Evolutionary conservation across 1,284 basidiomycete genomes (phyloP).

Genomic region (Stereum hirsutum): DNA sequence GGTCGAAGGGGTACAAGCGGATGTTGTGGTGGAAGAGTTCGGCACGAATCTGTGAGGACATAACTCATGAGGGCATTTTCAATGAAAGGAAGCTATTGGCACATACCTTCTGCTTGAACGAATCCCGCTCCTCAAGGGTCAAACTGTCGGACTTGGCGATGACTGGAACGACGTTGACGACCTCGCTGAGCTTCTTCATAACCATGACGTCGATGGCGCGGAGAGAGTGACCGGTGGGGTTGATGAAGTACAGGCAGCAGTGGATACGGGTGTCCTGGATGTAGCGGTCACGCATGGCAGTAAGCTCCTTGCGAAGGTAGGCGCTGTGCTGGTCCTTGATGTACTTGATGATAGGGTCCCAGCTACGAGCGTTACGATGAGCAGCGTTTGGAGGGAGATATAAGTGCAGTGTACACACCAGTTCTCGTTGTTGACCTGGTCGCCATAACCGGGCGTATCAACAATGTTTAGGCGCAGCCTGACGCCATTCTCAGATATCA

Average conservation of each 20-base stretch:
- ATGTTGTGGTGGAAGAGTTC: constrained; percentile 93
- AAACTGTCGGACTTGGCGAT: constrained; percentile 98
- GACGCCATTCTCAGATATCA: constrained; percentile 95
- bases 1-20: constrained; percentile 94
- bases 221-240: constrained; percentile 89
- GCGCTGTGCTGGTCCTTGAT: constrained; percentile 99
- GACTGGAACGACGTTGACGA: constrained; percentile 97
- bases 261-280: constrained; percentile 98
- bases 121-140: constrained; percentile 87
- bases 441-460: constrained; percentile 97
- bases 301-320: constrained; percentile 97
- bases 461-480: constrained; percentile 95
- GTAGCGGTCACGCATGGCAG: constrained; percentile 96
- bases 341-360: constrained; percentile 98
- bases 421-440: constrained; percentile 98
- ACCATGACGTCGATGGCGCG: constrained; percentile 95
- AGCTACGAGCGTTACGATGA: constrained; percentile 38
- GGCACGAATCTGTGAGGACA: constrained; percentile 68
- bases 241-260: constrained; percentile 98
- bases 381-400: background rate
- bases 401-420: constrained; percentile 49
- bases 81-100: background rate
- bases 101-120: constrained; percentile 84
- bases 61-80: background rate
- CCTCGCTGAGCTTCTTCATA: constrained; percentile 97